Conservation (phyloP, 2,329 filamentous ascomycete genomes). For the Colletotrichum zoysiae region DNA sequence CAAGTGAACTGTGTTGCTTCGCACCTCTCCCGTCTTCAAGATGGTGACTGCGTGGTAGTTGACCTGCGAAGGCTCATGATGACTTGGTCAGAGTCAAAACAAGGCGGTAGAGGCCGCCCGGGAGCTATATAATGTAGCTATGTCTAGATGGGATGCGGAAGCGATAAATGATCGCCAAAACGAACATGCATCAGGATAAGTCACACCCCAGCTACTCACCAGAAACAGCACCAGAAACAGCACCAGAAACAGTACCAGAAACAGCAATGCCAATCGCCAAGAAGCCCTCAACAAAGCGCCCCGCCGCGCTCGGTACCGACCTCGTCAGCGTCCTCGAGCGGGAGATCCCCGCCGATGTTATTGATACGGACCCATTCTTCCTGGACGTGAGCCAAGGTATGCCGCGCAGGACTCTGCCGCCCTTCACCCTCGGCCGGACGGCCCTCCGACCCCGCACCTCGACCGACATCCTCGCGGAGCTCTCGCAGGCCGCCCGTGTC, state of each 20-base stretch:
- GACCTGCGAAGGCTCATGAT: background rate
- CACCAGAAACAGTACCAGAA: no score
- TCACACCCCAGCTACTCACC: background rate
- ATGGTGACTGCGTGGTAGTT: background rate
- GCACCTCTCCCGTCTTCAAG: background rate
- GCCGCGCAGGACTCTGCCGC: constrained; percentile 1
- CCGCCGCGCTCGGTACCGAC: background rate
- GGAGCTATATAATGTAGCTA: constrained; percentile 3
- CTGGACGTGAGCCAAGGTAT: constrained; percentile 8
- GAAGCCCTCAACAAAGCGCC: background rate
- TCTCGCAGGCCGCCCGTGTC: background rate
- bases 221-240: background rate
- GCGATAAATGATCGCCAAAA: background rate
- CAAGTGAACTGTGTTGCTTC: background rate
- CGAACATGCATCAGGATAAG: background rate
- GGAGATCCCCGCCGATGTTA: background rate
- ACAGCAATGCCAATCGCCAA: background rate
- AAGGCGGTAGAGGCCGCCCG: no score
- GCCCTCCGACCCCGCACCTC: constrained; percentile 1
- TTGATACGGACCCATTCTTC: constrained; percentile 1
- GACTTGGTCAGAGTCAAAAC: constrained; percentile 1
- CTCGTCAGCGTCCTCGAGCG: background rate
- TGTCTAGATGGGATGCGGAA: background rate
- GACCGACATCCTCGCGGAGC: constrained; percentile 15
- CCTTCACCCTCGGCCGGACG: constrained; percentile 3